These are phyloP conservation scores for Zygoascus hellenicus DNA, from an alignment of 1,139 yeast species.

Conservation along the genomic window DNA sequence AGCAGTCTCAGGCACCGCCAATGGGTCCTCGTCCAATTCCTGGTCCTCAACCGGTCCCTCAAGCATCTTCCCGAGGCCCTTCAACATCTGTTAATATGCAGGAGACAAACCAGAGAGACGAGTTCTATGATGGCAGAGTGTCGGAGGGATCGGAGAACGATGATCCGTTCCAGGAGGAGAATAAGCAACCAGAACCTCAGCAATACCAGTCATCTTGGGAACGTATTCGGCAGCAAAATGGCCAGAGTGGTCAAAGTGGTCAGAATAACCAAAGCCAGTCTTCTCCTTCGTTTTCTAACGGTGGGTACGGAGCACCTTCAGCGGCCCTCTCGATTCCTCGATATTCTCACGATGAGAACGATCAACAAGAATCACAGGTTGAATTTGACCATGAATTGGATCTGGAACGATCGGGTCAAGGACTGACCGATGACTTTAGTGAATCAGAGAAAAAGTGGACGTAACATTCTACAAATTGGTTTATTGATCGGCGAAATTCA, in stretches of 20 bases:
- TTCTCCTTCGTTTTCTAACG: neutral
- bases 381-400: slow-evolving; percentile 30
- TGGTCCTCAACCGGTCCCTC: neutral
- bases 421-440: slow-evolving; percentile 28
- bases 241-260: too few species aligned
- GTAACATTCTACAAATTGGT: neutral
- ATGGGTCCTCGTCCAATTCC: neutral
- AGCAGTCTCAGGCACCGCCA: neutral
- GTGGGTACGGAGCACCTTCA: slow-evolving; percentile 1
- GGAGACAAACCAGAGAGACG: neutral
- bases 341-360: slow-evolving; percentile 3
- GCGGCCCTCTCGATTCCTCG: slow-evolving; percentile 1
- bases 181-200: neutral
- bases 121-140: slow-evolving; percentile 1
- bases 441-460: slow-evolving; percentile 32
- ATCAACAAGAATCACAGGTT: slow-evolving; percentile 8
- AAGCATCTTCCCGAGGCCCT: neutral
- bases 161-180: slow-evolving; percentile 1
- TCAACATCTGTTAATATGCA: neutral
- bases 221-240: neutral
- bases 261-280: too few species aligned
- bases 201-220: slow-evolving; percentile 9
- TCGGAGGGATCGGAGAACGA: neutral
- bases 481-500: too few species aligned
- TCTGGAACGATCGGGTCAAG: slow-evolving; percentile 27